Percentiles rank a stretch among this genome's conserved stretches.
phyloP scores from a whole-genome alignment of 805 yeast species.

The Blastobotrys mokoenaii region DNA sequence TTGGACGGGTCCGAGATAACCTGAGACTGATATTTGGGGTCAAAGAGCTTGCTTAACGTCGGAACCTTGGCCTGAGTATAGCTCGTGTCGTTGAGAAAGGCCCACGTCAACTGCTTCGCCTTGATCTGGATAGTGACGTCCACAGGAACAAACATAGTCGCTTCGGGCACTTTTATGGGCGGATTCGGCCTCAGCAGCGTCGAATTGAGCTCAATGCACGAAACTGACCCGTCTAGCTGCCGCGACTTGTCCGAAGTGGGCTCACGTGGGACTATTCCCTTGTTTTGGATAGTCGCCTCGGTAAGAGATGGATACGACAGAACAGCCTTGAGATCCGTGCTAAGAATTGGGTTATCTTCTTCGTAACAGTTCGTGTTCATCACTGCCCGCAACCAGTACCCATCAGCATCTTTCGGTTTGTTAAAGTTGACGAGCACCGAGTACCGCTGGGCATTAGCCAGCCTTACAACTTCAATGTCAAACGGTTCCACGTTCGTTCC shows the following conservation, averaged over 20 bases:
- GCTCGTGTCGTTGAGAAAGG: conserved; percentile 22
- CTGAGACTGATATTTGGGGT: neutral
- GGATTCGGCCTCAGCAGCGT: conserved; percentile 18
- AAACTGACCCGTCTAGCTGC: conserved; percentile 18
- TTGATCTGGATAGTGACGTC: conserved; percentile 29
- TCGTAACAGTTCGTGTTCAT: conserved; percentile 33
- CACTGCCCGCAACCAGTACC: conserved; percentile 34
- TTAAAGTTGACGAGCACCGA: conserved; percentile 46
- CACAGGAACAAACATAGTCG: conserved; percentile 26
- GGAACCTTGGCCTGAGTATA: conserved; percentile 10
- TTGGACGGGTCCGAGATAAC: conserved; percentile 32
- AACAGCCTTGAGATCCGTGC: conserved; percentile 29
- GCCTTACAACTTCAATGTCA: conserved; percentile 18
- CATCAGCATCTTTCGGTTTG: conserved; percentile 20
- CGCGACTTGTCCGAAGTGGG: neutral
- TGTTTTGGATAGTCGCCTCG: conserved; percentile 5
- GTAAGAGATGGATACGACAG: conserved; percentile 26
- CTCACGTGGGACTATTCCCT: conserved; percentile 2
- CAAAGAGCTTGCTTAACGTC: neutral
- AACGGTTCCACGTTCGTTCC: conserved; percentile 24
- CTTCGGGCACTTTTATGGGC: conserved; percentile 22
- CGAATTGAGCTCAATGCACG: conserved; percentile 22
- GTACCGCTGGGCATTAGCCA: conserved; percentile 75
- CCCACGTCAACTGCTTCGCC: conserved; percentile 28
- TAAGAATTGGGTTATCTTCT: conserved; percentile 27